Base-by-base conservation (phyloP, 495 filamentous ascomycete genomes). In the Neurospora sp. region DNA sequence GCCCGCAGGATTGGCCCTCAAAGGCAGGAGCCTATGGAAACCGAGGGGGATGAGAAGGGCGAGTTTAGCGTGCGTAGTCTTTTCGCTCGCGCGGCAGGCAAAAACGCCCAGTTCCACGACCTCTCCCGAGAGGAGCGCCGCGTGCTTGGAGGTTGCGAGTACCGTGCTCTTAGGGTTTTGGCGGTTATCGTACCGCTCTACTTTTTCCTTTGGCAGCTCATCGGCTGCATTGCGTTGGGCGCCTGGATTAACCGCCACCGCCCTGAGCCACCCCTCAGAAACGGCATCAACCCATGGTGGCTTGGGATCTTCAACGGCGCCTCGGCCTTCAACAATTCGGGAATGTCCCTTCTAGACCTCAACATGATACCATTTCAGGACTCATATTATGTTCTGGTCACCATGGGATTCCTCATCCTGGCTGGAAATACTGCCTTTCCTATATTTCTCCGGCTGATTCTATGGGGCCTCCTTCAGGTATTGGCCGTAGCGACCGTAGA, bases 321-420 rank as follows among this genome's bases (percentile, higher is more conserved):
- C 18, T 93, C 90, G 69, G 94, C 92, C 3, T 97, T 97, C 80
- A 94, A 92, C 75, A 97, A 96, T 78, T 91, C 87, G 27, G 94
- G 94, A 27, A 94, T 97, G 93, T 89, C 88, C 22, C 87, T 97
- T 40, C 80, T 97, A 53, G 93, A 96, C 80, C 84, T 87, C 22
- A 96, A 96, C 75, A 93, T 96, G 90, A 86, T 88, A 7, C 88
- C 89, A 1, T 93, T 91, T 76, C 87, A 91, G 77, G 83, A 81
- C 1, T 85, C 86, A 7, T 81, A 87, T 78, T 96, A 93, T 77
- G 87, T 93, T 9, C 84, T 97, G 12, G 80, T 96, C 22, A 91
- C 91, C 16, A 91, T 94, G 88, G 87, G 87, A 41, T 79, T 92
- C 18, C 80, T 97, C 74, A 96, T 96, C 72, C 85, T 97, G 14